Base-by-base conservation (phyloP, 1,284 basidiomycete genomes). In the Melampsora americana region DNA sequence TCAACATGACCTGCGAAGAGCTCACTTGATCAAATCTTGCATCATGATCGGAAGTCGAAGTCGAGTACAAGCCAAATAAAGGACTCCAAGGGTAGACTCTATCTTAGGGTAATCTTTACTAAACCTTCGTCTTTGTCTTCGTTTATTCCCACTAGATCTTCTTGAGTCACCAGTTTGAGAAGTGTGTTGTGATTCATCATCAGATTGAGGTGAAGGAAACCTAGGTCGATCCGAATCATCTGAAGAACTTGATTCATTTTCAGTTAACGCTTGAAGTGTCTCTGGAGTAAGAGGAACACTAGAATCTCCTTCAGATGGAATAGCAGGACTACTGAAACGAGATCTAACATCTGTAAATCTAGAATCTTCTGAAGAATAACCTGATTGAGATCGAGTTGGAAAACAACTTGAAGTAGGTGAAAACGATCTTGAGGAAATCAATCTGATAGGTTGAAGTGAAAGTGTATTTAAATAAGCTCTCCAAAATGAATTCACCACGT, bases 21-120 rank as follows among this genome's bases (percentile, higher is more conserved):
- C 60, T 62, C 23, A 73, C 71, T 73, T 73, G 64, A 73, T 66
- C 11, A 73, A 46, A 53, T 73, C 71, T 59, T 73, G 71, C 42
- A 73, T 56, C 35, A 73, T 73, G 30, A 73, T 59, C 7, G 71
- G 71, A 39, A 73, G 61, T 42, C 64, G 28, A 9, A 75, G 66
- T 39, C 66, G 56, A 23, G 66, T 59, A 50, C 72, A 75, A 23
- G 72, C 72, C 26, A 75, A 50, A 35, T 75, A 75, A 16, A 75
- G 46, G 20, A 65, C 67, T 20, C 72, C 66, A 16, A 75, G 59
- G 0, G 66, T 75, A 23, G 46, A 48, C 2, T 60, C 72, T 32
- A 75, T 75, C 42, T 39, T 16, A 26, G 72, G 72, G 48, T 46
- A 39, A 5, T 66, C 26, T 23, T 30, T 59, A 60, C 60, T 68